Evolutionary conservation across 1,284 basidiomycete species (phyloP), one percentile per base, ranked within the genome.

Genomic region (Apiotrichum sp.): DNA sequence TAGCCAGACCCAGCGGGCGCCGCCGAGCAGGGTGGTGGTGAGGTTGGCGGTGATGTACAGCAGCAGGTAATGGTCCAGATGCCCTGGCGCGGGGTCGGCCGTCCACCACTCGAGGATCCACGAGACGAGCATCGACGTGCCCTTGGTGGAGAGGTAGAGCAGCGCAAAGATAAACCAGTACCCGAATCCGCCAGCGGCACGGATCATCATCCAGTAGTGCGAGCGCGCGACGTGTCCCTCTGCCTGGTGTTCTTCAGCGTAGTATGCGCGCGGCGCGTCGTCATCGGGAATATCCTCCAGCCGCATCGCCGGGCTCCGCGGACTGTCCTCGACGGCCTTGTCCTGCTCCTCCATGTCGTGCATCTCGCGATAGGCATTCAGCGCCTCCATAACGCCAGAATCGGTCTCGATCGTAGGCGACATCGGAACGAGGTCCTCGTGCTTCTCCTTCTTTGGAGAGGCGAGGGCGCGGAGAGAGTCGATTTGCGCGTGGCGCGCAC

Each of bases 171-270:
- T 32, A 3, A 56, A 50, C 68, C 78, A 79, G 50, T 79, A 80
- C 16, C 65, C 58, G 3, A 62, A 42, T 0, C 78, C 74, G 13
- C 79, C 78, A 0, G 69, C 71, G 3, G 70, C 60, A n/a, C 43
- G 34, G 53, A 75, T 58, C 29, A 77, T 57, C 33, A 75, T 63
- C 54, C 59, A 56, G 57, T 75, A 77, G 50, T 74, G 68, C 22
- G 53, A 64, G 1, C 44, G 33, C 3, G 59, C 49, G 8, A 77
- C 73, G 29, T 68, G 64, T 2, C 75, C 82, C 35, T 88, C 82
- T 8, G 68, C 70, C 7, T 87, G 87, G 55, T 86, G 80, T 35
- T 89, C 87, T 71, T 88, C 81, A 40, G 85, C 82, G 68, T 88
- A 86, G 53, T 91, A 49, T 22, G 41, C 53, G 31, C 61, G 55